Conservation (phyloP, 345 rosid genomes). For the Rhodamnia argentea region DNA sequence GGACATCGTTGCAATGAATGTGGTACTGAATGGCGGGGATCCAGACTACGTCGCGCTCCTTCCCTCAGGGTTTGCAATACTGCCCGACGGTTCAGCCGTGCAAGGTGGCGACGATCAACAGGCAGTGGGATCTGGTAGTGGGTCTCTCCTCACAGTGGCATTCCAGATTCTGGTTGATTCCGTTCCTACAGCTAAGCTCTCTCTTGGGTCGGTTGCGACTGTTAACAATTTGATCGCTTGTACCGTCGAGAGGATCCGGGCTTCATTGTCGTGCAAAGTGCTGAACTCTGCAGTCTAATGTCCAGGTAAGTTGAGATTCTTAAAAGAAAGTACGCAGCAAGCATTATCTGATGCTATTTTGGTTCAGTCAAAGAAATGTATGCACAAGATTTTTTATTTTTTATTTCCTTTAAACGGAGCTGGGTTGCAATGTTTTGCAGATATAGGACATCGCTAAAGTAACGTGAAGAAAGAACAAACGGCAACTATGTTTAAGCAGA, state of each 20-base stretch:
- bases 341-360: not conserved
- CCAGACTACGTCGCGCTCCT: constrained; percentile 74
- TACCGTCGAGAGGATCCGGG: constrained; percentile 69
- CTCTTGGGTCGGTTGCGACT: constrained; percentile 73
- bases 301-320: not conserved
- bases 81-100: constrained; percentile 39
- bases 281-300: not conserved
- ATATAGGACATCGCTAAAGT: not conserved
- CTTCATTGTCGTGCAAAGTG: constrained; percentile 36
- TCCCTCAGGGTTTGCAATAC: constrained; percentile 76
- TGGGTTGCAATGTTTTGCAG: not conserved
- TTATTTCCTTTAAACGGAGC: not conserved
- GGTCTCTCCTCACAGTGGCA: constrained; percentile 74
- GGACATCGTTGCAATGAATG: constrained; percentile 38
- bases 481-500: not conserved
- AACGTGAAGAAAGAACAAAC: not conserved
- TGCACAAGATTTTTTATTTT: not conserved
- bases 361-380: not conserved
- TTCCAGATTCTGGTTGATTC: constrained; percentile 77
- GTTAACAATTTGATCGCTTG: constrained; percentile 65
- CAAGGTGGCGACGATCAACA: constrained; percentile 5
- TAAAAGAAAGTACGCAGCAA: not conserved
- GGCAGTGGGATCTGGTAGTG: constrained; percentile 25
- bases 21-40: constrained; percentile 47
- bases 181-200: constrained; percentile 69